Conservation (phyloP, 177 flowering plant genomes). For the Tripterygium wilfordii region DNA sequence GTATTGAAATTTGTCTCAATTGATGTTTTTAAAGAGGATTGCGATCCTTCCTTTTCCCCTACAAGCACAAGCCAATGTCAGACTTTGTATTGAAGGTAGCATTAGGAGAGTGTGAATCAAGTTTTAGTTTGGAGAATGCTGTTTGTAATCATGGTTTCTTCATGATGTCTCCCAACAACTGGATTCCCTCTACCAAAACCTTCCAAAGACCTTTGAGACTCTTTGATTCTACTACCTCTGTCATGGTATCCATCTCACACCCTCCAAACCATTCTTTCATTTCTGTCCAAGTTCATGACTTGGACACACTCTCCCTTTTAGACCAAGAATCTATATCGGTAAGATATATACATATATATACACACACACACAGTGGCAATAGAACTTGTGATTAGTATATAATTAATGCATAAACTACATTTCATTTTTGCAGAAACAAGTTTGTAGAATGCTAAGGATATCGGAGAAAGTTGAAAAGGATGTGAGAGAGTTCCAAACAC, state of each 20-base stretch:
- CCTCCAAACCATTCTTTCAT: not conserved
- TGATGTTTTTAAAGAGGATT: no score
- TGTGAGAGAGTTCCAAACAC: constrained; percentile 19
- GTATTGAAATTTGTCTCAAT: no score
- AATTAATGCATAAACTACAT: not conserved
- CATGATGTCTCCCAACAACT: constrained; percentile 49
- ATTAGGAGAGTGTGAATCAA: no score
- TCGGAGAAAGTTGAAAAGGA: constrained; percentile 17
- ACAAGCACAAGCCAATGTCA: no score
- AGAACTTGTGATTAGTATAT: not conserved
- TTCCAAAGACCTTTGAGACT: constrained; percentile 32
- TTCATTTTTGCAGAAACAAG: constrained; percentile 9
- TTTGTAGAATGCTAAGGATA: constrained; percentile 28
- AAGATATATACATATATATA: not conserved
- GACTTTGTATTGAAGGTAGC: no score
- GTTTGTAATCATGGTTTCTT: constrained; percentile 52
- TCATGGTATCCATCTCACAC: constrained; percentile 27
- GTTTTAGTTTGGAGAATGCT: constrained; percentile 25
- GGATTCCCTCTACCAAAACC: constrained; percentile 29
- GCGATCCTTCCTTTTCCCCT: no score
- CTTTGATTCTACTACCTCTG: constrained; percentile 12
- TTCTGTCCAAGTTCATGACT: not conserved
- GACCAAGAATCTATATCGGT: constrained; percentile 18
- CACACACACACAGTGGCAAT: not conserved
- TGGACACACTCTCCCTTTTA: constrained; percentile 2